phyloP scores from a whole-genome alignment of 2,329 filamentous ascomycete species.

The Sarocladiaceae sp. region DNA sequence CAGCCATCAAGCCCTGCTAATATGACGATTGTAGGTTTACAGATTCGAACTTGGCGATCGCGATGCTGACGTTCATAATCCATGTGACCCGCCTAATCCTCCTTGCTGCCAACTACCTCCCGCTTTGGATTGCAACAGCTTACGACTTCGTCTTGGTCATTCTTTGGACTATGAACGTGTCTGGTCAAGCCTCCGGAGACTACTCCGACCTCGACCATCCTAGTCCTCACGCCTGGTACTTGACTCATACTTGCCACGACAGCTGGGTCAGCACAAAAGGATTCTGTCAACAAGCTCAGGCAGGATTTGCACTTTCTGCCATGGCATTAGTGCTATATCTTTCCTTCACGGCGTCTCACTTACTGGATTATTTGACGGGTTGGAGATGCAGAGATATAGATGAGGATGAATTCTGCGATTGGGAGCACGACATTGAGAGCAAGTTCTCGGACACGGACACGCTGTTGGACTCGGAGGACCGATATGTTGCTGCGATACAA shows the following conservation, averaged over 20 bases:
- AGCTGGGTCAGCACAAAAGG: conserved; percentile 14
- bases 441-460: conserved; percentile 11
- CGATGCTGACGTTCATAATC: conserved; percentile 24
- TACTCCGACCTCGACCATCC: conserved; percentile 19
- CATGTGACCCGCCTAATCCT: conserved; percentile 21
- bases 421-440: not conserved
- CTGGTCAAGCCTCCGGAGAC: conserved; percentile 18
- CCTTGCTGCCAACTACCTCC: conserved; percentile 18
- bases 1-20: too few species aligned
- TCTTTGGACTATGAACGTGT: conserved; percentile 23
- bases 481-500: conserved; percentile 6
- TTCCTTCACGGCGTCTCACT: not conserved
- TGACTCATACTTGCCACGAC: conserved; percentile 17
- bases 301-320: conserved; percentile 17
- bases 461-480: not conserved
- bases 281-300: conserved; percentile 19
- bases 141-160: conserved; percentile 24
- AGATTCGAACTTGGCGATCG: conserved; percentile 24
- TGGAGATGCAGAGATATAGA: not conserved
- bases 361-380: not conserved
- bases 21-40: conserved; percentile 16
- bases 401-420: not conserved
- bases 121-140: conserved; percentile 18
- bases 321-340: conserved; percentile 17
- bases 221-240: conserved; percentile 23